Base-by-base conservation (phyloP, 192 early-diverging fungal genomes). In the Coemansia sp. region DNA sequence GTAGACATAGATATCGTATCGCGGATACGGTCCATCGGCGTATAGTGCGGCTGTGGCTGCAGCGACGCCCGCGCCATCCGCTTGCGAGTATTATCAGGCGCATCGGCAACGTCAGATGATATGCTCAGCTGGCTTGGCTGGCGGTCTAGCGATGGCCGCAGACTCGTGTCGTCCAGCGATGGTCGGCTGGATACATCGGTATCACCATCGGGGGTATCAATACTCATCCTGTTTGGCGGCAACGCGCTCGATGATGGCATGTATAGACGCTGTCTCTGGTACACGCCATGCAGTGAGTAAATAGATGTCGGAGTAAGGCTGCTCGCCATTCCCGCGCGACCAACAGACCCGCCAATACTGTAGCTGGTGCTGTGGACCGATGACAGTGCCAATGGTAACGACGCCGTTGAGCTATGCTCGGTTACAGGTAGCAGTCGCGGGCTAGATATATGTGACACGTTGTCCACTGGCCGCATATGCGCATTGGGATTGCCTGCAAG, bases 81-180 rank as follows among this genome's bases (percentile, higher is more conserved):
- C 38, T 53, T 67, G 28, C 61, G 64, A 37, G 55, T 58, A 3
- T 17, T 20, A 1, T 37, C 17, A 6, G 66, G 58, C 18, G 34
- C 58, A 5, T 74, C 76, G 20, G 52, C 65, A 2, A 59, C 63
- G 17, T 80, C 77, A 0, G 77, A 74, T 4, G 77, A 74, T 14
- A 74, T 61, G 52, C 77, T 80, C 46, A 80, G 58, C 38, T 67
- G 66, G 59, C 77, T 80, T 4, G 63, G 48, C 36, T 74, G 77
- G 51, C 71, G 72, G 14, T 58, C 55, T 47, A 80, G 77, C 31
- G 68, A 40, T 25, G 68, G 65, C 17, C 68, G 68, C 46, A 61
- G 34, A 15, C 56, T 70, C 24, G 68, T 17, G 28, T 80, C 77
- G 48, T 80, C 77, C 58, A 80, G 56, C 14, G 77, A 80, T 21